Percentiles rank a stretch among this genome's conserved stretches.
These are phyloP conservation scores for Acer saccharum DNA, from an alignment of 345 rosid species.

Conservation along the genomic window DNA sequence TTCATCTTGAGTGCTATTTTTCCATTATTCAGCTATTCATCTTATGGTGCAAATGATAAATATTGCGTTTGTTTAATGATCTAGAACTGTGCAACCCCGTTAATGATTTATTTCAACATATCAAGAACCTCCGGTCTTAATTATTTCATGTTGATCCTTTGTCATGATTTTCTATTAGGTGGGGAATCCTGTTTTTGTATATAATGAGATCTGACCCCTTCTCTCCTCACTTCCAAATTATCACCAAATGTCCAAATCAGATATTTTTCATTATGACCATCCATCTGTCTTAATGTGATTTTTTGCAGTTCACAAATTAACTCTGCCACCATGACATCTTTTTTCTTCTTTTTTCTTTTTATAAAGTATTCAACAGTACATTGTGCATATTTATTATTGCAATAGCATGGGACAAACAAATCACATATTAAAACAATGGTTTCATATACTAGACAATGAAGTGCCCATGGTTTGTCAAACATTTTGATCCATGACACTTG, in stretches of 20 bases:
- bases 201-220: neutral
- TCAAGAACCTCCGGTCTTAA: neutral
- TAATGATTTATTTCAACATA: neutral
- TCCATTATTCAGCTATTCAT: neutral
- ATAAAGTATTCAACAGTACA: neutral
- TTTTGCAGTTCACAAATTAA: neutral
- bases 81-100: neutral
- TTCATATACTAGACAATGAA: neutral
- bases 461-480: neutral
- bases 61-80: neutral
- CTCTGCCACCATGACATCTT: neutral
- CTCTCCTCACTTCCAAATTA: neutral
- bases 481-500: neutral
- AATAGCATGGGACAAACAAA: neutral
- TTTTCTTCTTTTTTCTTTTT: neutral
- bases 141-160: neutral
- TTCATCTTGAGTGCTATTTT: too few species aligned
- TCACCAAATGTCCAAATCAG: neutral
- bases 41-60: neutral
- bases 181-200: neutral
- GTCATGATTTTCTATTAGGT: neutral
- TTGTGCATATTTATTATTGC: neutral
- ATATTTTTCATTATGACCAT: neutral
- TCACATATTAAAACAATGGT: constrained; percentile 5
- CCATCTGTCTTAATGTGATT: neutral